Base-by-base conservation (phyloP, 495 filamentous ascomycete species). In the Sphaerosporella brunnea region DNA sequence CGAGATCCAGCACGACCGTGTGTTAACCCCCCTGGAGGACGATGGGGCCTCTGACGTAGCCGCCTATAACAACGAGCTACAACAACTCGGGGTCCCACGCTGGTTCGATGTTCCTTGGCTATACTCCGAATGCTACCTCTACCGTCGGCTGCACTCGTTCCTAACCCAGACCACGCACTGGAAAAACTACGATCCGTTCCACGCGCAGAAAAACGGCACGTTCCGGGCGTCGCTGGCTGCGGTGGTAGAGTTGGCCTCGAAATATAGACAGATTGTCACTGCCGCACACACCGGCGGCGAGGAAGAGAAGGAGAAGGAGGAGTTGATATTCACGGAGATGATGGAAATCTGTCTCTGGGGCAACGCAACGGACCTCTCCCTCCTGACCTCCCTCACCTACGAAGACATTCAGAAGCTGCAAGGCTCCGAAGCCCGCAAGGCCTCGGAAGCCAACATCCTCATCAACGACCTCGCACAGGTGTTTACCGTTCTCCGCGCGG, bases 281-380 rank as follows among this genome's bases (percentile, higher is more conserved):
- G 19, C 45, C 4, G 36, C 48, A 13, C 63, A 59, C 38, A 73
- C 79, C 49, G 56, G 85, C 9, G 69, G 77, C 13, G 57, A 60
- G 5, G 13, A 24, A 2, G 35, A 37, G 35, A 38, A 72, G 45
- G 71, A 82, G 50, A 79, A 80, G 0, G 80, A 92, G 51, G 71
- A 73, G 51, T 59, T 86, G 0, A 63, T 95, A 15, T 97, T 97
- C 63, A 72, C 67, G 2, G 90, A 95, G 62, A 93, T 96, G 80
- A 87, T 78, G 65, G 85, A 95, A 67, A 90, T 95, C 52, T 95
- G 90, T 58, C 73, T 96, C 16, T 96, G 90, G 90, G 92, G 90
- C 7, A 95, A 97, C 63, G 90, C 92, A 3, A 96, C 88, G 0
- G 92, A 96, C 54, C 71, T 96, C 15, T 93, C 84, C 0, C 79